Conservation (phyloP, 148 eudicot genomes). For the Arbutus unedo region DNA sequence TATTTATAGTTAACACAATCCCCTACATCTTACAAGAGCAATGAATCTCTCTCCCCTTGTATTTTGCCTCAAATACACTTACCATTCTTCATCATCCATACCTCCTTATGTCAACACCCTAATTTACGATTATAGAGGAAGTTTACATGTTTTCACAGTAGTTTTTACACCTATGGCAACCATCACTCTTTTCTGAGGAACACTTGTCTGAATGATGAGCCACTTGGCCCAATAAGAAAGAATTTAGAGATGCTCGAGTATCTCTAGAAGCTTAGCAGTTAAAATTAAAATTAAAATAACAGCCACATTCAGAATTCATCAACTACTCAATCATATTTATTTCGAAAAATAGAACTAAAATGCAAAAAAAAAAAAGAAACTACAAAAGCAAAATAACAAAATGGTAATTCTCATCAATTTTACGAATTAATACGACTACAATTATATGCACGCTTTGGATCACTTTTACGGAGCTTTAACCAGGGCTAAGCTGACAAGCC, state of each 20-base stretch:
- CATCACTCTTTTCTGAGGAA: not conserved
- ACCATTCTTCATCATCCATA: not conserved
- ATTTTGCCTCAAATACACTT: not conserved
- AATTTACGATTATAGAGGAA: not conserved
- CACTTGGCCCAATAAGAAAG: not conserved
- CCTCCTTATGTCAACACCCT: not conserved
- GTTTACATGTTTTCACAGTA: not conserved
- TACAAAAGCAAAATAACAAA: too few species aligned
- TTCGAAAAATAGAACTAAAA: not conserved
- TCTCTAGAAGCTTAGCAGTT: not conserved
- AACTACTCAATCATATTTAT: not conserved
- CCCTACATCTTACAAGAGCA: not conserved
- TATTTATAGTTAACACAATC: too few species aligned
- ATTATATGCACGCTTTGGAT: not conserved
- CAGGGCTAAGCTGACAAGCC: too few species aligned
- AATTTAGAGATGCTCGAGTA: not conserved
- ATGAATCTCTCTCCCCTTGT: not conserved
- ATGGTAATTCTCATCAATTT: not conserved
- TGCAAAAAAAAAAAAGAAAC: not conserved
- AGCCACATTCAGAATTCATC: not conserved
- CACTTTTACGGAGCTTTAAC: not conserved
- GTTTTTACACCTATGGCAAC: not conserved
- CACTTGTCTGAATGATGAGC: not conserved
- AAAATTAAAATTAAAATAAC: not conserved
- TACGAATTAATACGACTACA: not conserved